Conservation (phyloP, 2,329 filamentous ascomycete genomes). For the Calonectria ilicicola region DNA sequence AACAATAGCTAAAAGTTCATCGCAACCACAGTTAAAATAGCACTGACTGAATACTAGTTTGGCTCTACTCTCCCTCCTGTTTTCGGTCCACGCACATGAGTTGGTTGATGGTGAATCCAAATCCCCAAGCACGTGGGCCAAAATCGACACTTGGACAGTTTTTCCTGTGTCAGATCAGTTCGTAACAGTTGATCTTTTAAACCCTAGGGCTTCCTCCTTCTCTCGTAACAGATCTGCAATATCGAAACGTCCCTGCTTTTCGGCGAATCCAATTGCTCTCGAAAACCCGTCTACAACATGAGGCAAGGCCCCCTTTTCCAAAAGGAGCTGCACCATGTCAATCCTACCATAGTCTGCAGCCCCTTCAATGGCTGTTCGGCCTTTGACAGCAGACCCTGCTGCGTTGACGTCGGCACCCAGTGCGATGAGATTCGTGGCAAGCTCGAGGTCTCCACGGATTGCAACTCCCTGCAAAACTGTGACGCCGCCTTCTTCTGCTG, state of each 20-base stretch:
- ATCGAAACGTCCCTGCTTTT: neutral
- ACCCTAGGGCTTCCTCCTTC: neutral
- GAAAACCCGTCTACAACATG: neutral
- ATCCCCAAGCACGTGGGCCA: too few relatives aligned
- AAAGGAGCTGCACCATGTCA: conserved; percentile 18
- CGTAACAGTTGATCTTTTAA: neutral
- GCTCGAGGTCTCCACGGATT: conserved; percentile 14
- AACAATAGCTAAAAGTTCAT: too few relatives aligned
- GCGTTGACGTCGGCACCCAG: conserved; percentile 5
- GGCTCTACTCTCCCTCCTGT: too few relatives aligned
- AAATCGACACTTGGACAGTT: too few relatives aligned
- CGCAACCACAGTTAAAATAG: too few relatives aligned
- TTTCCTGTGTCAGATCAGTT: too few relatives aligned
- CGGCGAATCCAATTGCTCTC: conserved; percentile 10
- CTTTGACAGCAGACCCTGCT: neutral
- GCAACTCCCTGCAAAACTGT: conserved; percentile 21
- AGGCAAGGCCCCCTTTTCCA: conserved; percentile 11
- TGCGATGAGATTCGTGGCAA: neutral
- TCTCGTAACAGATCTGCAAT: neutral
- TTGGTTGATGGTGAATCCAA: too few relatives aligned
- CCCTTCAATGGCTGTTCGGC: conserved; percentile 23
- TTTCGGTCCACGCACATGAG: too few relatives aligned
- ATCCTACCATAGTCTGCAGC: conserved; percentile 23
- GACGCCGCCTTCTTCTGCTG: neutral
- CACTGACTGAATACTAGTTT: too few relatives aligned